Conservation (phyloP, 2,329 filamentous ascomycete genomes). For the Penicillium decumbens region DNA sequence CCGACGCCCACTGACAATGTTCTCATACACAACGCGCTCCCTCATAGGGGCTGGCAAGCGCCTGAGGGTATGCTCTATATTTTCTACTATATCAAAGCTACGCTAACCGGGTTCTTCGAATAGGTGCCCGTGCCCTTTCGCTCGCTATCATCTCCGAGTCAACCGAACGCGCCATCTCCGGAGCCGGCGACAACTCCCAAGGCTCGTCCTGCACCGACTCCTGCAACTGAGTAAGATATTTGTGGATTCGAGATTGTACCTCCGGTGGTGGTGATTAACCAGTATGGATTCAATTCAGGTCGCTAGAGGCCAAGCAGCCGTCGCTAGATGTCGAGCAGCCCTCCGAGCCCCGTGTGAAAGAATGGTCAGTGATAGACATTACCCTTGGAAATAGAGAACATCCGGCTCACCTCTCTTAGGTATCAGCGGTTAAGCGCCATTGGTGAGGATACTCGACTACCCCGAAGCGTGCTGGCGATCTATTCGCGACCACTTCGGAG, state of each 20-base stretch:
- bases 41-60: constrained; percentile 18
- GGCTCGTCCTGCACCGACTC: constrained; percentile 4
- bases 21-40: constrained; percentile 22
- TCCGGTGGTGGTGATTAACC: constrained; percentile 1
- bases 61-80: constrained; percentile 18
- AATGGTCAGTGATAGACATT: constrained; percentile 26
- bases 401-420: constrained; percentile 25
- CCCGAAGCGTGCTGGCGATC: constrained; percentile 75
- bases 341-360: constrained; percentile 19
- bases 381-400: neutral
- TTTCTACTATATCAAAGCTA: neutral
- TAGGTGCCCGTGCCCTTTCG: constrained; percentile 18
- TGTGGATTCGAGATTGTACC: neutral
- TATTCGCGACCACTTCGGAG: constrained; percentile 81
- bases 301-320: constrained; percentile 10
- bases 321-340: constrained; percentile 10
- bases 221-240: constrained; percentile 11
- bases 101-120: neutral
- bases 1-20: constrained; percentile 21
- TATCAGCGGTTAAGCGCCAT: constrained; percentile 35
- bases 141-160: constrained; percentile 21
- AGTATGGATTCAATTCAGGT: constrained; percentile 9
- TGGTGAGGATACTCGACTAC: constrained; percentile 53
- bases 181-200: constrained; percentile 11
- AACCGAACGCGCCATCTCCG: constrained; percentile 14